A percentile compares a stretch with the other conserved stretches of the same genome.
Evolutionary conservation across 495 filamentous ascomycete species (phyloP).

Genomic region (Aspergillus bertholletiae): DNA sequence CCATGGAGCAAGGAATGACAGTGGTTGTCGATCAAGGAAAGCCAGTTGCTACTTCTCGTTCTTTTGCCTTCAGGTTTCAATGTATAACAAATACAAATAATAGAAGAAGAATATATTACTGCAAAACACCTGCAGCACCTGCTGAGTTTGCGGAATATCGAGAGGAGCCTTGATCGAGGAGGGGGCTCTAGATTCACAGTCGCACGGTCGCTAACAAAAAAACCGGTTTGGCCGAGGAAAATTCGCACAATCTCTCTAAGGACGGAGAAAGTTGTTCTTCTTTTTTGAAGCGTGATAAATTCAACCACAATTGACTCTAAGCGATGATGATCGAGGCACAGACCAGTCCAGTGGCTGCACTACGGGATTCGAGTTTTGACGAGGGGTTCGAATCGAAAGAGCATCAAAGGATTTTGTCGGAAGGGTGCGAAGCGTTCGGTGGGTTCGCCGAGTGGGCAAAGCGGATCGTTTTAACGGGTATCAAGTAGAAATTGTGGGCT

Average conservation of each 20-base stretch:
- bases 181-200: background rate
- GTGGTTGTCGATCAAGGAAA: slow-evolving; percentile 13
- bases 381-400: slow-evolving; percentile 23
- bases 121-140: slow-evolving; percentile 81
- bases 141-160: slow-evolving; percentile 67
- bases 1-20: slow-evolving; percentile 44
- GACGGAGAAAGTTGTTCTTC: slow-evolving; percentile 13
- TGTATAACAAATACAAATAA: slow-evolving; percentile 40
- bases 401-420: slow-evolving; percentile 20
- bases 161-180: slow-evolving; percentile 4
- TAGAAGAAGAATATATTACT: slow-evolving; percentile 33
- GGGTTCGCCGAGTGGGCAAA: slow-evolving; percentile 5
- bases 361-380: slow-evolving; percentile 21
- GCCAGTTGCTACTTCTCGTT: background rate
- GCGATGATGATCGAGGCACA: slow-evolving; percentile 38
- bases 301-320: slow-evolving; percentile 20
- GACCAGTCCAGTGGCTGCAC: slow-evolving; percentile 53
- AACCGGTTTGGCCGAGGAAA: slow-evolving; percentile 11
- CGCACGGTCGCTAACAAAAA: background rate
- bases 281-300: slow-evolving; percentile 7
- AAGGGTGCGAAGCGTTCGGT: slow-evolving; percentile 7
- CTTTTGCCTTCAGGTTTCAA: slow-evolving; percentile 16
- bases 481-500: slow-evolving; percentile 16
- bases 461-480: slow-evolving; percentile 11
- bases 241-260: slow-evolving; percentile 21